phyloP scores from a whole-genome alignment of 2,329 filamentous ascomycete species.

The Cercospora brassicicola region DNA sequence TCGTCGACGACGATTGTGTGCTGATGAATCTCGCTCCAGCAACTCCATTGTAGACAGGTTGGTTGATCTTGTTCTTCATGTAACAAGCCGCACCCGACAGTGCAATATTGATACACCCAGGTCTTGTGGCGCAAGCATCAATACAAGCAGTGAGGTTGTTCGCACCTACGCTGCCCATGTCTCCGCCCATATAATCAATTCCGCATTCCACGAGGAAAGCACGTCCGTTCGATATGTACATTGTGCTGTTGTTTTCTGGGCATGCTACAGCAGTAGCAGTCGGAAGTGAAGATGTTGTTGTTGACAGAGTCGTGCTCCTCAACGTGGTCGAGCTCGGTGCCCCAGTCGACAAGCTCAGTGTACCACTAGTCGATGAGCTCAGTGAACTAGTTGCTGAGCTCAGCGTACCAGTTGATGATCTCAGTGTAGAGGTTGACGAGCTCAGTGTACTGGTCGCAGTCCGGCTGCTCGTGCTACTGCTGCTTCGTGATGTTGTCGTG shows the following conservation, averaged over 20 bases:
- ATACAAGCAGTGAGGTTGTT: conserved; percentile 34
- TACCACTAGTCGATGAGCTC: background rate
- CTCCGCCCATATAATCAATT: conserved; percentile 37
- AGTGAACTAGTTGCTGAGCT: background rate
- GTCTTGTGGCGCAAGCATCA: conserved; percentile 32
- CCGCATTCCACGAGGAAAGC: conserved; percentile 33
- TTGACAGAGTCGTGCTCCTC: conserved; percentile 7
- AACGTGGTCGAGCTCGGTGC: background rate
- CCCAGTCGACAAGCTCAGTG: conserved; percentile 9
- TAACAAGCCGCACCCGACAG: conserved; percentile 37
- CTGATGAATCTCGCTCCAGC: conserved; percentile 33
- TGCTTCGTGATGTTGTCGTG: conserved; percentile 10
- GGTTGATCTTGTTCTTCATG: conserved; percentile 35
- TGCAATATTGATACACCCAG: conserved; percentile 38
- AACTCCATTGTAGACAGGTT: conserved; percentile 26
- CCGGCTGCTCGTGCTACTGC: background rate
- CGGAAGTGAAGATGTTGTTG: conserved; percentile 17
- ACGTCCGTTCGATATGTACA: conserved; percentile 23
- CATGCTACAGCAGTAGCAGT: conserved; percentile 21
- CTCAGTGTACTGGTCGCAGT: background rate
- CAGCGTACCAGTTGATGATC: background rate
- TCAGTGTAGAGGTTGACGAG: background rate
- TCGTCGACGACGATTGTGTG: background rate
- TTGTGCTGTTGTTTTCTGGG: conserved; percentile 26
- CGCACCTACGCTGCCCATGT: conserved; percentile 31